Evolutionary conservation across 2,329 filamentous ascomycete species (phyloP).

Genomic region (Paraconiothyrium sp.): DNA sequence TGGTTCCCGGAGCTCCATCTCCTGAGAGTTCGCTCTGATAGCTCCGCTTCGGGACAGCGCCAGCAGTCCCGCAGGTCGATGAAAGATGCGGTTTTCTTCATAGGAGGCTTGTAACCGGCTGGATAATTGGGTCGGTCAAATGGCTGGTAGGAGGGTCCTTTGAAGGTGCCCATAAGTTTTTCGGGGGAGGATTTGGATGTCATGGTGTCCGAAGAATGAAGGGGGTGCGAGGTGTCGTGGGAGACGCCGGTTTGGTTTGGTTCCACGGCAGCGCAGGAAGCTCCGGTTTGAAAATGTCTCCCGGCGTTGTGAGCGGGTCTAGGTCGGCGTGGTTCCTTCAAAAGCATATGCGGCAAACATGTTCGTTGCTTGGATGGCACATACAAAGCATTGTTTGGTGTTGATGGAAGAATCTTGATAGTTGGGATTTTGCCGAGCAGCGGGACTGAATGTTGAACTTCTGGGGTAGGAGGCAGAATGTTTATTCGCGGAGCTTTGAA

Average conservation of each 20-base stretch:
- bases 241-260: neutral
- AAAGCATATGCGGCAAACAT: neutral
- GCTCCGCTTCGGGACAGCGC: constrained; percentile 3
- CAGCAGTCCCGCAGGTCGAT: constrained; percentile 1
- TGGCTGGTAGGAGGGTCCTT: neutral
- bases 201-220: neutral
- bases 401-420: neutral
- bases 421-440: neutral
- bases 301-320: neutral
- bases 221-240: neutral
- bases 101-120: no score
- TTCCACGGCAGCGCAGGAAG: no score
- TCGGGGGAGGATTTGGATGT: neutral
- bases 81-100: neutral
- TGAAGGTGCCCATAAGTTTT: neutral
- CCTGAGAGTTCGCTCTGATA: neutral
- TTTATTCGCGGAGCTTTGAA: neutral
- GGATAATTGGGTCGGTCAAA: neutral
- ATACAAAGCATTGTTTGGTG: neutral
- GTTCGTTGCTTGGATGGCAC: neutral
- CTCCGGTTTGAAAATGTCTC: neutral
- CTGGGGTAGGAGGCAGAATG: neutral
- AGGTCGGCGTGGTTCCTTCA: neutral
- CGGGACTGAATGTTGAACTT: neutral
- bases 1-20: neutral